Conservation (phyloP, 176 grass and related monocot genomes). For the Saccharum officinarum region DNA sequence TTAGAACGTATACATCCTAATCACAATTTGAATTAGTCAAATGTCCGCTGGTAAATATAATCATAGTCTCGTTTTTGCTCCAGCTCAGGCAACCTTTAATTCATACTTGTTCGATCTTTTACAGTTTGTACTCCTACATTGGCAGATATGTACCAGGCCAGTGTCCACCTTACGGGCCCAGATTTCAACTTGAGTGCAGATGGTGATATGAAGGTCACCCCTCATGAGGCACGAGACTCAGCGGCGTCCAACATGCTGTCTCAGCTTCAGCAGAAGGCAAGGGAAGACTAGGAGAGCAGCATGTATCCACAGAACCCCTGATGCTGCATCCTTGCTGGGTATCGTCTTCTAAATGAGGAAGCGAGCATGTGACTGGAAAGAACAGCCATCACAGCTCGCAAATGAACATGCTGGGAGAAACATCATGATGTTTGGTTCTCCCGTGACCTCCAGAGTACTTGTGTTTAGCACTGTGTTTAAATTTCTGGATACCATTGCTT, state of each 20-base stretch:
- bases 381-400: not conserved
- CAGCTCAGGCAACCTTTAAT: not conserved
- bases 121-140: conserved; percentile 3
- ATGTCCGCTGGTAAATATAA: too few relatives aligned
- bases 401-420: not conserved
- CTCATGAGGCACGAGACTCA: conserved; percentile 36
- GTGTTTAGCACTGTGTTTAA: too few relatives aligned
- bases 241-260: conserved; percentile 43
- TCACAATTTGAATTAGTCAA: too few relatives aligned
- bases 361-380: not conserved
- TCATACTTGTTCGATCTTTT: not conserved
- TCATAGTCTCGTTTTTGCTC: not conserved
- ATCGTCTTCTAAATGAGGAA: not conserved
- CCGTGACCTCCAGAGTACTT: too few relatives aligned
- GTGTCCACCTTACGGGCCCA: conserved; percentile 26
- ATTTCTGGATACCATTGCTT: too few relatives aligned
- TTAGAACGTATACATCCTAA: too few relatives aligned
- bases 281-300: not conserved
- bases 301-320: not conserved
- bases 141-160: conserved; percentile 42
- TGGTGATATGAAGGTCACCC: conserved; percentile 27
- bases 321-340: not conserved
- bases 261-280: conserved; percentile 32
- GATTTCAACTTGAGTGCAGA: conserved; percentile 25
- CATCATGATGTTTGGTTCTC: too few relatives aligned